Percentiles rank a stretch among this genome's conserved stretches.
These are phyloP conservation scores for Lepidopterella palustris DNA, from an alignment of 495 filamentous ascomycete genomes.

Conservation along the genomic window DNA sequence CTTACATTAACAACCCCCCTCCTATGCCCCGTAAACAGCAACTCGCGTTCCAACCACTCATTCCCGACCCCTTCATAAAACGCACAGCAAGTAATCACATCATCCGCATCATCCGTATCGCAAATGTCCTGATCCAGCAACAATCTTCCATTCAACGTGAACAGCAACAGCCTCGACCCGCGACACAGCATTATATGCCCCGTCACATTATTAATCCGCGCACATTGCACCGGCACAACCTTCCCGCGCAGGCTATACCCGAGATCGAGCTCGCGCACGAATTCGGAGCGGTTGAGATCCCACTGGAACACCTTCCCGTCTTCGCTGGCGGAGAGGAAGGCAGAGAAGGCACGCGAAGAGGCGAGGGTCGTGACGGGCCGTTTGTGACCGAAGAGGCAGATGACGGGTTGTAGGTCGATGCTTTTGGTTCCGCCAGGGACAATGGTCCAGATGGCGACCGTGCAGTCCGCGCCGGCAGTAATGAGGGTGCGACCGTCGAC, in stretches of 20 bases:
- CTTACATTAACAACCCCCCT: constrained; percentile 71
- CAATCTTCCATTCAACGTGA: constrained; percentile 79
- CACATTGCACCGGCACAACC: constrained; percentile 52
- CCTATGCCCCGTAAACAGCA: constrained; percentile 84
- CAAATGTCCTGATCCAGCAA: constrained; percentile 76
- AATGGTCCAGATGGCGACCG: constrained; percentile 73
- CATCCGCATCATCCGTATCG: constrained; percentile 48
- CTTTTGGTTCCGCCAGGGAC: constrained; percentile 53
- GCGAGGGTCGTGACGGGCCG: constrained; percentile 73
- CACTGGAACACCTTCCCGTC: constrained; percentile 84
- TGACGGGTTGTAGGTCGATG: constrained; percentile 74
- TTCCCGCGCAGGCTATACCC: constrained; percentile 37
- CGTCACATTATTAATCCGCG: constrained; percentile 79
- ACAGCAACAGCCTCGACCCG: constrained; percentile 65
- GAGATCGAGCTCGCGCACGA: constrained; percentile 66
- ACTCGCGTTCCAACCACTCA: constrained; percentile 82
- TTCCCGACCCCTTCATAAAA: constrained; percentile 91
- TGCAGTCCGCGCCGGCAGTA: constrained; percentile 86
- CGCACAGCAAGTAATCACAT: constrained; percentile 71
- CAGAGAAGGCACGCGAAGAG: constrained; percentile 78
- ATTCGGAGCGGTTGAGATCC: constrained; percentile 85
- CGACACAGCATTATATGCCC: constrained; percentile 83
- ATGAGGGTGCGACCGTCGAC: constrained; percentile 85
- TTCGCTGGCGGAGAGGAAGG: constrained; percentile 68
- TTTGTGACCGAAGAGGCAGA: constrained; percentile 83